These are phyloP conservation scores for Aspergillus eucalypticola DNA, from an alignment of 2,329 filamentous ascomycete genomes.

Conservation along the genomic window DNA sequence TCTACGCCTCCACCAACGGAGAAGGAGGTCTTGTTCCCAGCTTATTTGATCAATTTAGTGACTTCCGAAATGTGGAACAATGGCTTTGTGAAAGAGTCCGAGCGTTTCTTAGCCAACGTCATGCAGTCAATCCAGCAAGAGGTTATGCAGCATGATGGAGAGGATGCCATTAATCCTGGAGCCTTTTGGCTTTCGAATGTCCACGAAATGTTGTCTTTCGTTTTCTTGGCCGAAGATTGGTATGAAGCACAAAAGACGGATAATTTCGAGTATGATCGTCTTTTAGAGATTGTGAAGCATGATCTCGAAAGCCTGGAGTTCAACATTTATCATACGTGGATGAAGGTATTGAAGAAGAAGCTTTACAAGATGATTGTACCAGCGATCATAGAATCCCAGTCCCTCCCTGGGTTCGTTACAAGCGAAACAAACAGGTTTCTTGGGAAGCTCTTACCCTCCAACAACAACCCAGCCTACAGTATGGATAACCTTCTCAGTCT, in stretches of 20 bases:
- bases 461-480: constrained; percentile 91
- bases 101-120: constrained; percentile 96
- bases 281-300: constrained; percentile 98
- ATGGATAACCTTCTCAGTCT: constrained; percentile 98
- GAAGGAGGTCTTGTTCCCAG: constrained; percentile 98
- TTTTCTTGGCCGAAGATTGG: constrained; percentile 98
- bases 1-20: constrained; percentile 88
- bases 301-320: constrained; percentile 97
- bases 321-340: constrained; percentile 99
- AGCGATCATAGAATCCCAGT: constrained; percentile 98
- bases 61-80: constrained; percentile 99
- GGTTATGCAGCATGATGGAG: constrained; percentile 97
- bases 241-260: constrained; percentile 99
- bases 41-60: constrained; percentile 97
- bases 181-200: constrained; percentile 99
- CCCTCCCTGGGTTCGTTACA: constrained; percentile 94
- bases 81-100: constrained; percentile 98
- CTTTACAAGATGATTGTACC: constrained; percentile 99
- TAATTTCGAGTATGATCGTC: constrained; percentile 97
- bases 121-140: constrained; percentile 99
- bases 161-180: constrained; percentile 94
- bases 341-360: constrained; percentile 99
- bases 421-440: constrained; percentile 98
- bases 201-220: constrained; percentile 99
- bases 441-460: constrained; percentile 90